A percentile compares a stretch with the other conserved stretches of the same genome.
Evolutionary conservation across 169 alveolate genomes (phyloP).

Genomic region (Plasmodium sp.): DNA sequence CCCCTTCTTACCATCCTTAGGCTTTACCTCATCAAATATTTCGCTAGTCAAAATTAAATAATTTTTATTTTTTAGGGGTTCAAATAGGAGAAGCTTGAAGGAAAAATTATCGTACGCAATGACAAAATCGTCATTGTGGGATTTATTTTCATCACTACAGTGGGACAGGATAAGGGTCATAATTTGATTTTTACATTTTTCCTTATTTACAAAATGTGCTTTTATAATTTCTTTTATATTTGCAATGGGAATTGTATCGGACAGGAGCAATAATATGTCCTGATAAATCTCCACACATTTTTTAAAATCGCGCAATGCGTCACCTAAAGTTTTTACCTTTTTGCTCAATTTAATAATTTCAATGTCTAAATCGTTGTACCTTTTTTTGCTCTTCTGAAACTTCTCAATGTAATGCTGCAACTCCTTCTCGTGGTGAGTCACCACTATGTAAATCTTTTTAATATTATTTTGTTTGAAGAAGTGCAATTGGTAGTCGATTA

Average conservation of each 20-base stretch:
- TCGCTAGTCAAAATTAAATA: constrained; percentile 36
- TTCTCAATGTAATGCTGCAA: constrained; percentile 36
- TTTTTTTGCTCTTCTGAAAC: constrained; percentile 59
- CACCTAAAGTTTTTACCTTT: constrained; percentile 68
- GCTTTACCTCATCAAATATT: constrained; percentile 31
- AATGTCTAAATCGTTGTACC: constrained; percentile 54
- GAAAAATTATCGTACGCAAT: constrained; percentile 56
- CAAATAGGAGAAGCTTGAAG: constrained; percentile 42
- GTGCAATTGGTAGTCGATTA: constrained; percentile 67
- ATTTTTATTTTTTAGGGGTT: constrained; percentile 46
- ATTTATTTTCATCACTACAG: constrained; percentile 10
- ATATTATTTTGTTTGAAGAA: constrained; percentile 43
- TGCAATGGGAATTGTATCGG: constrained; percentile 70
- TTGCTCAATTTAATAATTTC: constrained; percentile 59
- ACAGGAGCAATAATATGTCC: constrained; percentile 53
- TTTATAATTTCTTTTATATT: constrained; percentile 61
- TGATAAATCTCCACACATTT: constrained; percentile 51
- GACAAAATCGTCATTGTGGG: constrained; percentile 59
- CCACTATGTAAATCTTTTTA: constrained; percentile 55
- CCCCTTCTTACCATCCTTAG: background rate
- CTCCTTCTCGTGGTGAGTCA: constrained; percentile 71
- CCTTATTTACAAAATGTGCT: constrained; percentile 69
- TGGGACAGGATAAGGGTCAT: constrained; percentile 56
- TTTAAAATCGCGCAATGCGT: constrained; percentile 68
- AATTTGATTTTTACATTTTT: constrained; percentile 68